A percentile compares a stretch with the other conserved stretches of the same genome.
Conservation (phyloP, 257 asterid genomes). For the Salvia miltiorrhiza region DNA sequence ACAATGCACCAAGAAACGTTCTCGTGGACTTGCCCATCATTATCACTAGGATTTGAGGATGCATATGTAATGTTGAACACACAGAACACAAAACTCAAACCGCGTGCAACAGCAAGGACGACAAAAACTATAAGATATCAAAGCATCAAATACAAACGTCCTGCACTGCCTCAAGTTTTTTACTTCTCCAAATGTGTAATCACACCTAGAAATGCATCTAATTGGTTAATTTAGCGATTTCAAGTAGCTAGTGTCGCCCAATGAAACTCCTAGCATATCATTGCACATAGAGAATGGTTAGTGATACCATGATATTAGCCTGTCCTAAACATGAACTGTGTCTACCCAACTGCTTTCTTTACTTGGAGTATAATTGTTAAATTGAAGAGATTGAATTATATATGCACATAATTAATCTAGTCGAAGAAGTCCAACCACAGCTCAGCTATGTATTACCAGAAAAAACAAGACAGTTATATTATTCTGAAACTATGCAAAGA, state of each 20-base stretch:
- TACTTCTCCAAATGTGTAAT: not conserved
- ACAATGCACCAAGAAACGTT: too few relatives aligned
- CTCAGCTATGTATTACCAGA: not conserved
- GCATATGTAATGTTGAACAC: not conserved
- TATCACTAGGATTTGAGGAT: not conserved
- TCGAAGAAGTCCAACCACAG: not conserved
- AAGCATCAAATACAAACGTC: not conserved
- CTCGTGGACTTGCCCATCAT: not conserved
- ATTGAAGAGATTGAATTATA: not conserved
- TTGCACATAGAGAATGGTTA: not conserved
- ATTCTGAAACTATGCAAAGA: not conserved
- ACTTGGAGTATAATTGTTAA: not conserved
- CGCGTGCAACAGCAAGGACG: not conserved
- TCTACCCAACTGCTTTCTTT: not conserved
- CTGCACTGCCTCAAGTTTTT: conserved; percentile 1
- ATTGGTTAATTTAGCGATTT: not conserved
- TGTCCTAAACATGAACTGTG: not conserved
- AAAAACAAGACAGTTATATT: not conserved
- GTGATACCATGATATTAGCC: not conserved
- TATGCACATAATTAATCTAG: not conserved
- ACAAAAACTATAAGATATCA: not conserved
- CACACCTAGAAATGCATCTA: not conserved
- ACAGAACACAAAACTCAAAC: not conserved
- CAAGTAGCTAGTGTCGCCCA: conserved; percentile 5
- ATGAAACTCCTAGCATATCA: not conserved